Base-by-base conservation (phyloP, 345 rosid genomes). In the Eucalyptus camaldulensis region DNA sequence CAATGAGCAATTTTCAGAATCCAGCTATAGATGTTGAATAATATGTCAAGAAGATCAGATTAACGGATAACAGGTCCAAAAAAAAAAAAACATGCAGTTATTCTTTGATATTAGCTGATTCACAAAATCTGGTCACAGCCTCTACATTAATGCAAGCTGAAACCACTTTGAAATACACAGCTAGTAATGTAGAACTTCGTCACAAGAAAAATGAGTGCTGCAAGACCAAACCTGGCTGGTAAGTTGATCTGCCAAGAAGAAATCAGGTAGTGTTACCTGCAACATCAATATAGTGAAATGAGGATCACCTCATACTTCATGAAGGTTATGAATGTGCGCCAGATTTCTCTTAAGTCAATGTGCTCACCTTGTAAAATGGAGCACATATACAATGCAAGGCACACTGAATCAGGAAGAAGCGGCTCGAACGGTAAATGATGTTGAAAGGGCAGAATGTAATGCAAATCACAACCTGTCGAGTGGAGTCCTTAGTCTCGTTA, bases 371-470 rank as follows among this genome's bases (percentile, higher is more conserved):
- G 56, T 53, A 53, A 53, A 53, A 53, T 53, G 56, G 56, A 19
- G 56, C 56, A 53, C 56, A 53, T 53, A 53, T 53, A 53, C 56
- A 53, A 53, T 53, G 56, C 8, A 53, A 53, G 56, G 56, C 56
- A 53, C 56, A 53, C 56, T 4, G 56, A 53, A 53, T 53, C 24
- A 53, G 56, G 56, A 53, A 53, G 56, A 53, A 53, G 56, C 56
- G 56, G 56, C 24, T 53, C 29, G 95, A 92, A 21, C 91, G 92
- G 89, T 92, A 94, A 85, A 96, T 45, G 88, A 93, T 90, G 93
- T 93, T 87, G 47, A 95, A 91, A 76, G 98, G 96, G 86, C 94
- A 93, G 89, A 95, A 90, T 13, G 94, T 89, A 90, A 94, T 90
- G 89, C 67, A 22, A 80, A 94, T 91, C 91, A 93, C 94, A 90